Evolutionary conservation across 805 yeast species (phyloP), one percentile per base, ranked within the genome.

Genomic region (Yarrowia sp.): DNA sequence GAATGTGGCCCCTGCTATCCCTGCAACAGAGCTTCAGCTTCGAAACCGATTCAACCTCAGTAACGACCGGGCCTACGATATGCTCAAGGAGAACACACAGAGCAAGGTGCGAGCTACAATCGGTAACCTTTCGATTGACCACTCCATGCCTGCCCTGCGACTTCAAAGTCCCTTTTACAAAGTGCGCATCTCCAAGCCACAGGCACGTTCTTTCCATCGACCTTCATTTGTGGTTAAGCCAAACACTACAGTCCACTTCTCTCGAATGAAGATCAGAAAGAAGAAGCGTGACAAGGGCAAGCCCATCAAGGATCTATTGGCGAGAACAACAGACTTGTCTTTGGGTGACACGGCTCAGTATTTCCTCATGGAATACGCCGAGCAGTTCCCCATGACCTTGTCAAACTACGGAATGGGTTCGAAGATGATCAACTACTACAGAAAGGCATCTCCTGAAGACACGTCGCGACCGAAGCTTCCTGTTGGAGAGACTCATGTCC

Each of bases 391-490:
- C 0, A 77, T 86, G 50, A 88, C 90, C 1, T 77, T 95, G 35
- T 88, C 93, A 4, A 90, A 90, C 67, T 90, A 88, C 74, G 99
- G 99, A 66, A 95, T 95, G 99, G 96, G 97, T 8, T 88, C 92
- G 48, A 95, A 93, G 73, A 77, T 95, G 66, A 89, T 95, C 70
- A 95, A 95, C 73, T 95, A 95, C 74, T 95, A 95, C 75, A 83
- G 99, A 69, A 93, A 93, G 74, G 85, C 84, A 67, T 80, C 80
- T 66, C 91, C 87, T 14, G 92, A 89, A 60, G 99, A 95, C 74
- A 83, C 84, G 4, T 81, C 89, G 5, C 84, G 98, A 67, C 98
- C 98, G 0, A 93, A 92, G 71, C 79, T 92, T 32, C 84, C 90
- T 0, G 81, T 92, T 45, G 99, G 99, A 50, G 99, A 95, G 74